Evolutionary conservation across 2,329 filamentous ascomycete species (phyloP).

Genomic region (Ceratocystis destructans): DNA sequence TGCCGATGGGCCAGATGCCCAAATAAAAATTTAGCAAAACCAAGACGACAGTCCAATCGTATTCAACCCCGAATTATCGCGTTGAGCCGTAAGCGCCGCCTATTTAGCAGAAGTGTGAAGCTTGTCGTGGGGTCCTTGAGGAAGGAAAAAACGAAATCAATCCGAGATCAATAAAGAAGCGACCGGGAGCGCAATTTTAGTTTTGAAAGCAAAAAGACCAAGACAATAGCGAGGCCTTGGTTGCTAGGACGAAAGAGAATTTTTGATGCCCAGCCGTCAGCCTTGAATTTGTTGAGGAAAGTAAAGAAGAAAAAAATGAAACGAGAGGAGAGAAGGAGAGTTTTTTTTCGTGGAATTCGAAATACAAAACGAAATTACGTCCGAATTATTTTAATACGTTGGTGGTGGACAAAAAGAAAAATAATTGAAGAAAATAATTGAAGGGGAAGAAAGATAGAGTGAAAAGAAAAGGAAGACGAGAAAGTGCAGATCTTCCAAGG

Average conservation of each 20-base stretch:
- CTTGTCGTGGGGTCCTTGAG: not conserved
- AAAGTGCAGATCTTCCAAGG: conserved; percentile 5
- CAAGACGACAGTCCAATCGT: not conserved
- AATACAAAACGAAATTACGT: not conserved
- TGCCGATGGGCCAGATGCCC: not conserved
- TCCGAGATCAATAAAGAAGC: not conserved
- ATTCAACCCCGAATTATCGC: not conserved
- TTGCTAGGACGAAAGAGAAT: not conserved
- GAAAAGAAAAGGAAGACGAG: not conserved
- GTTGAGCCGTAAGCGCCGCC: not conserved
- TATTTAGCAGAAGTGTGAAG: not conserved
- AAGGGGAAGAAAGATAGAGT: not conserved
- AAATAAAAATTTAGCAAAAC: not conserved
- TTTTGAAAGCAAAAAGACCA: not conserved
- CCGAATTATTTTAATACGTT: not conserved
- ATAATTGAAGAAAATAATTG: not conserved
- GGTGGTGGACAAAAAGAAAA: too few species aligned
- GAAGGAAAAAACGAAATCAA: not conserved
- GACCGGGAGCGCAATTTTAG: not conserved
- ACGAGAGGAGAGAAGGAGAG: not conserved
- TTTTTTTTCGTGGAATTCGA: too few species aligned
- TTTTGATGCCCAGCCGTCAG: not conserved
- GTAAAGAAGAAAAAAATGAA: not conserved
- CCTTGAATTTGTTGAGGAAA: not conserved
- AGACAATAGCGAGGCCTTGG: not conserved